A percentile compares a stretch with the other conserved stretches of the same genome.
These are phyloP conservation scores for Talaromyces sp. DNA, from an alignment of 2,329 filamentous ascomycete genomes.

Conservation along the genomic window DNA sequence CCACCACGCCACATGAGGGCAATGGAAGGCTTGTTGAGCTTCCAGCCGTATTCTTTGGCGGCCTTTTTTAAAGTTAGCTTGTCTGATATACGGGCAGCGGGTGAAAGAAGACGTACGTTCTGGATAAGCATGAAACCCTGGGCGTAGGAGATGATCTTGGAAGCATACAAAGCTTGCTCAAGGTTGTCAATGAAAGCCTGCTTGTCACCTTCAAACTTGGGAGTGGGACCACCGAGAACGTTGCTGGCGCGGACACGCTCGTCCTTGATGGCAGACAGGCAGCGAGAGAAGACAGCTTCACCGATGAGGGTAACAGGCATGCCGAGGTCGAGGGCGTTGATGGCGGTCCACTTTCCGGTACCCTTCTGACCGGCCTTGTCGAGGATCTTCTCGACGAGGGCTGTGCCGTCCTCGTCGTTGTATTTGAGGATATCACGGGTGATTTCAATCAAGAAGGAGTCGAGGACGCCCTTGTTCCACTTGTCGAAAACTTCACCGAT, in stretches of 20 bases:
- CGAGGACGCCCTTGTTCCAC: slow-evolving; percentile 98
- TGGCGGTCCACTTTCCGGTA: slow-evolving; percentile 99
- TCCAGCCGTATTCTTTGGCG: slow-evolving; percentile 94
- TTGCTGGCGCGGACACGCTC: slow-evolving; percentile 82
- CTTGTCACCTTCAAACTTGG: slow-evolving; percentile 85
- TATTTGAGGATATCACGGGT: slow-evolving; percentile 98
- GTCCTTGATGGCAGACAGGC: slow-evolving; percentile 88
- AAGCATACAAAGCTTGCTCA: slow-evolving; percentile 97
- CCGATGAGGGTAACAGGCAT: slow-evolving; percentile 98
- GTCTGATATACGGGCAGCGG: not conserved
- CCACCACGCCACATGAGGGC: slow-evolving; percentile 99
- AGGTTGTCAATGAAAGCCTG: slow-evolving; percentile 93
- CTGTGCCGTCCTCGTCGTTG: slow-evolving; percentile 88
- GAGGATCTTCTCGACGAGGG: slow-evolving; percentile 97
- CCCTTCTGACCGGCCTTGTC: slow-evolving; percentile 99
- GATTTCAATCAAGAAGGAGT: slow-evolving; percentile 99
- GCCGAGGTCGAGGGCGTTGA: slow-evolving; percentile 96
- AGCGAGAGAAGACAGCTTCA: slow-evolving; percentile 92
- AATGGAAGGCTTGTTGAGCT: slow-evolving; percentile 99
- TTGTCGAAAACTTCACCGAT: slow-evolving; percentile 90
- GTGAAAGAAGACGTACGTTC: slow-evolving; percentile 62
- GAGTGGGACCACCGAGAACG: slow-evolving; percentile 74
- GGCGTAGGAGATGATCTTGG: slow-evolving; percentile 99
- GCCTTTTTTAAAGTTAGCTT: slow-evolving; percentile 57
- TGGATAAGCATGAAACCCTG: slow-evolving; percentile 99